phyloP scores from a whole-genome alignment of 305 asterid species.

The Rubia peregrina region DNA sequence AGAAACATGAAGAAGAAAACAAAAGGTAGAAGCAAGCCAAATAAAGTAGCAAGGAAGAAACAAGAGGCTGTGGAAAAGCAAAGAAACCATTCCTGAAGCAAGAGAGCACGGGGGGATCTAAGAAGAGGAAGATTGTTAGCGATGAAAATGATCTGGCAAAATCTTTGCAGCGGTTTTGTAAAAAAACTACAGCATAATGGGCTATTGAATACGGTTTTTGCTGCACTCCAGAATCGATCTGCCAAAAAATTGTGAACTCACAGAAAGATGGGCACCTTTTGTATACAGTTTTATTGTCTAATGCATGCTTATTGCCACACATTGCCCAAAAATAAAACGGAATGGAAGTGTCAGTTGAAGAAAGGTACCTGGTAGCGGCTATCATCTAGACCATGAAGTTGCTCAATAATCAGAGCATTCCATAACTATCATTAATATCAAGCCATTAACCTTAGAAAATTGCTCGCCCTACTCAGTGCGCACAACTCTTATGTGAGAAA shows the following conservation, averaged over 20 bases:
- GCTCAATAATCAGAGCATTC: too few relatives aligned
- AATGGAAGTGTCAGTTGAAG: too few relatives aligned
- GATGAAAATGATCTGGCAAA: conserved; percentile 46
- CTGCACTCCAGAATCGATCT: conserved; percentile 25
- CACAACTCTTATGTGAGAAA: too few relatives aligned
- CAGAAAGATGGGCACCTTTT: too few relatives aligned
- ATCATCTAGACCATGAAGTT: too few relatives aligned
- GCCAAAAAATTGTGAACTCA: conserved; percentile 19
- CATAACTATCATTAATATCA: too few relatives aligned
- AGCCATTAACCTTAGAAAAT: too few relatives aligned
- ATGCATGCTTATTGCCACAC: too few relatives aligned
- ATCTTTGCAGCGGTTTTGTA: conserved; percentile 55
- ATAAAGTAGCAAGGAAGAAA: conserved; percentile 67
- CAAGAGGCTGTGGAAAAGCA: conserved; percentile 57
- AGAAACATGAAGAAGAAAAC: conserved; percentile 60
- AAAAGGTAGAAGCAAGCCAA: conserved; percentile 85
- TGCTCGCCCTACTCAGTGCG: too few relatives aligned
- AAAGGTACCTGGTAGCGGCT: too few relatives aligned
- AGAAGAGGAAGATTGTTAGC: conserved; percentile 43
- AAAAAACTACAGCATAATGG: conserved; percentile 28
- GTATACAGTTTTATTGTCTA: too few relatives aligned
- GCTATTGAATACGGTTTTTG: background rate
- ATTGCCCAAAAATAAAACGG: too few relatives aligned
- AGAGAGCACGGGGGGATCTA: conserved; percentile 27
- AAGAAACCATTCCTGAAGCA: conserved; percentile 58